Evolutionary conservation across 495 filamentous ascomycete genomes (phyloP), one percentile per base, ranked within the genome.

Genomic region (Hypoxylon lienhwacheense): DNA sequence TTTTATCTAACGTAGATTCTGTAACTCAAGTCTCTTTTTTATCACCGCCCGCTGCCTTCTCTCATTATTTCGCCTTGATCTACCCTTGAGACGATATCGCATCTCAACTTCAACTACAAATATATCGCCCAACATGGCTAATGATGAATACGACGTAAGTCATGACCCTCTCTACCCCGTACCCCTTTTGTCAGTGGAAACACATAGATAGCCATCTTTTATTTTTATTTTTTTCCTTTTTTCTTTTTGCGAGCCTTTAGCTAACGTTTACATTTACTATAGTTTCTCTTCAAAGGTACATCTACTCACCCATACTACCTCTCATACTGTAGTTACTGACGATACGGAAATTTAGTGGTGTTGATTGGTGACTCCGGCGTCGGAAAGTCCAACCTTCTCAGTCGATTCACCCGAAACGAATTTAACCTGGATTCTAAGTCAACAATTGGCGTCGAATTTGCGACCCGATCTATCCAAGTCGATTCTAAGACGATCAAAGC

Each of bases 341-440:
- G 52, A 40, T 32, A 7, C 36, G 53, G 52, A 36, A 66, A 46
- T 56, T 56, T 67, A 97, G 93, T 98, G 72, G 93, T 98, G 68
- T 80, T 98, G 65, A 98, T 98, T 71, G 93, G 93, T 81, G 93
- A 98, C 75, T 96, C 90, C 49, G 93, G 93, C 64, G 93, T 99
- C 72, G 95, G 95, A 77, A 99, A 99, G 81, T 99, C 95, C 77
- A 99, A 99, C 77, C 88, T 99, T 35, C 83, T 99, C 74, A 96
- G 91, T 75, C 88, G 95, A 69, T 99, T 99, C 84, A 99, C 95
- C 50, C 90, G 95, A 72, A 99, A 99, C 73, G 95, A 99, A 75
- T 99, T 99, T 85, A 97, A 97, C 77, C 82, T 97, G 53, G 93
- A 99, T 75, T 97, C 92, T 71, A 99, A 99, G 85, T 97, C 95